Base-by-base conservation (phyloP, 1,284 basidiomycete genomes). In the Stereum hirsutum region DNA sequence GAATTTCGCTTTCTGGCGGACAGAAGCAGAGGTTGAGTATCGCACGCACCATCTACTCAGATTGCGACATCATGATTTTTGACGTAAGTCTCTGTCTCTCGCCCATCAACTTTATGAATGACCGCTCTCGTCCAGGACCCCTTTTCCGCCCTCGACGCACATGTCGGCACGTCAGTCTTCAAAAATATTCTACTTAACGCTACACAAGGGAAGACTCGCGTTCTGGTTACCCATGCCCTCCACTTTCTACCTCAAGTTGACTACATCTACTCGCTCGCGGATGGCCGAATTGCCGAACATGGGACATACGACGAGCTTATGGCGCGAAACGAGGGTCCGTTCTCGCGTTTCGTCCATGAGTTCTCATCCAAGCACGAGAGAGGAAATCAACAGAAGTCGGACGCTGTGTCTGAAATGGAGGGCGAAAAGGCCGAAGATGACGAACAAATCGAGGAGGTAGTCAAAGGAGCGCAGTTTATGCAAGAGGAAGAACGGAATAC, bases 81-180 rank as follows among this genome's bases (percentile, higher is more conserved):
- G 89, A 92, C 54, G 72, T 73, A 45, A 37, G 69, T 48, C 19
- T 24, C 31, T n/a, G 21, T 5, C 11, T 26, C n/a, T n/a, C n/a
- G n/a, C n/a, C n/a, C 8, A 32, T 32, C 31, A 10, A 14, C 19
- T 30, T 32, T 19, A 17, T 19, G 34, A 36, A 11, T 46, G 26
- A 20, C 40, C 17, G 36, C 35, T 31, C n/a, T 17, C 21, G 28
- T 36, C 4, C 27, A 74, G 71, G 89, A 92, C 54, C 86, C 87
- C 7, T 66, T 85, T 6, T 82, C 76, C 6, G 83, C 85, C 24
- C 70, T 89, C 25, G 89, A 89, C 57, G 89, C 90, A 3, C 89
- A 93, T 53, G 90, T 95, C 36, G 90, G 89, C 33, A 88, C 86
- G 58, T 71, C 79, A 5, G 79, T 95, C 23, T 92, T 95, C 66